Evolutionary conservation across 306 rosid species (phyloP), one percentile per base, ranked within the genome.

Genomic region (Prunus mira): DNA sequence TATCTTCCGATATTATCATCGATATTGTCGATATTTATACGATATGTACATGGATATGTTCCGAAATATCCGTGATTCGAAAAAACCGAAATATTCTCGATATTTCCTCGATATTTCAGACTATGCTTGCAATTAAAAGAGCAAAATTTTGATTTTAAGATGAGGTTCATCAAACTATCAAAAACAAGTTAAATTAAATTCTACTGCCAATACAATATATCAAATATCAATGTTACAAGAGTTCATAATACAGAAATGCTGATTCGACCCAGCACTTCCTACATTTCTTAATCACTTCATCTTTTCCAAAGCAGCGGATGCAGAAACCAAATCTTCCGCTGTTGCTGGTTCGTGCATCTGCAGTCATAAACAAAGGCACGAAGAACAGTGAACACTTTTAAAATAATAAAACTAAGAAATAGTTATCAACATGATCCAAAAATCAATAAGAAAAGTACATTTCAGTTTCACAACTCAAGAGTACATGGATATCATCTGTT

Each of bases 261-360:
- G 24, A 22, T 55, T 56, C 34, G 24, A 41, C 43, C 66, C 25
- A 18, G 67, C 17, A 27, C 49, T 46, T 19, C 74, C 50, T 22
- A n/a, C 62, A 46, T n/a, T 24, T 66, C 71, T 28, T 47, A 38
- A 65, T 79, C 75, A 76, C 17, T 72, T 70, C 69, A 47, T 73
- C 85, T 78, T 81, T 77, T 88, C 87, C 79, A 85, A 88, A 34
- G 84, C 49, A 56, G 71, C 58, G 32, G 95, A 82, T 43, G 93
- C 78, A 58, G 93, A 86, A 80, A 75, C 87, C 78, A 94, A 82
- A 60, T 94, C 97, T 82, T 90, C 97, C 1, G 93, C 84, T 69
- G 91, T 85, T 67, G 87, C 97, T 1, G 97, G 95, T 46, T 79
- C 80, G 64, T 94, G 97, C 84, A 92, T 79, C 98, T 94, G 95